phyloP scores from a whole-genome alignment of 2,329 filamentous ascomycete genomes.

The Diaporthe ilicicola region DNA sequence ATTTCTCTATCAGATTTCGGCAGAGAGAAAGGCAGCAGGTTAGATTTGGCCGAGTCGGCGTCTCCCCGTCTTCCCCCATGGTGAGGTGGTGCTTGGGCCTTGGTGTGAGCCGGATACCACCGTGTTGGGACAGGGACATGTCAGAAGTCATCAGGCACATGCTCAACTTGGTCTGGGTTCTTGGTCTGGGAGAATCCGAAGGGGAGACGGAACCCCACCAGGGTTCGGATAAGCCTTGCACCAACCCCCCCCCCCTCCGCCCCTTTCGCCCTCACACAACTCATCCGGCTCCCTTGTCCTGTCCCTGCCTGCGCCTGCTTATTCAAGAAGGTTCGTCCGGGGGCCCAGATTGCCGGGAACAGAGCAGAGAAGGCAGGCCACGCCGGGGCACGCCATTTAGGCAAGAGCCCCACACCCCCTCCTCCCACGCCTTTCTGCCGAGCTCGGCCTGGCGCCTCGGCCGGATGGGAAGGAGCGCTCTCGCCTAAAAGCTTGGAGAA shows the following conservation, averaged over 20 bases:
- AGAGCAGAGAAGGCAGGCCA: too few relatives aligned
- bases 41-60: slow-evolving; percentile 19
- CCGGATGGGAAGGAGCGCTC: slow-evolving; percentile 4
- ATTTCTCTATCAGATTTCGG: slow-evolving; percentile 5
- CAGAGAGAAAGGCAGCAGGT: not conserved
- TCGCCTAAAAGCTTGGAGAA: slow-evolving; percentile 18
- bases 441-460: slow-evolving; percentile 15
- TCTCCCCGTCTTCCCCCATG: too few relatives aligned
- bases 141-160: not conserved
- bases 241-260: not conserved
- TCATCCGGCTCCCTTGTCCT: not conserved
- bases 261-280: not conserved
- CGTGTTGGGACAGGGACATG: slow-evolving; percentile 7
- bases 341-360: slow-evolving; percentile 19
- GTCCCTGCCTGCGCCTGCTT: slow-evolving; percentile 13
- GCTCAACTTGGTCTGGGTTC: too few relatives aligned
- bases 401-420: not conserved
- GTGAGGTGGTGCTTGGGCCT: slow-evolving; percentile 7
- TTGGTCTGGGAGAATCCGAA: not conserved
- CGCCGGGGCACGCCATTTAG: slow-evolving; percentile 7
- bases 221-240: not conserved
- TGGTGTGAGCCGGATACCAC: slow-evolving; percentile 16
- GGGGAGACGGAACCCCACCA: slow-evolving; percentile 1
- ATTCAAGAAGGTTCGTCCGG: slow-evolving; percentile 21
- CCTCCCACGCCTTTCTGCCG: slow-evolving; percentile 8